Evolutionary conservation across 176 grass and related monocot species (phyloP).

Genomic region (Zoysia pacifica): DNA sequence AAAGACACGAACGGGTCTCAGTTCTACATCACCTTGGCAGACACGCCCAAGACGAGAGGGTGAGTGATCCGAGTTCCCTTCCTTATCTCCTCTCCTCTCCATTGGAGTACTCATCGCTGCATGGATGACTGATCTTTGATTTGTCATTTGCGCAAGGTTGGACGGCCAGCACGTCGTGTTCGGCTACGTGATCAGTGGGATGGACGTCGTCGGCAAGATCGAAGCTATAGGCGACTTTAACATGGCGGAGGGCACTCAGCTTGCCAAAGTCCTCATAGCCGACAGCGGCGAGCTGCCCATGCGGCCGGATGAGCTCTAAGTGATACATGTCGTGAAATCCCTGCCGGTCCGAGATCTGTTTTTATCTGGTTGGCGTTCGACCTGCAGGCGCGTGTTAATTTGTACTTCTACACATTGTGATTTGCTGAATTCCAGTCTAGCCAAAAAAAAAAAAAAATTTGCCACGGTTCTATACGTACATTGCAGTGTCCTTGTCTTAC

Average conservation of each 20-base stretch:
- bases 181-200: constrained; percentile 65
- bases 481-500: too few relatives aligned
- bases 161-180: constrained; percentile 70
- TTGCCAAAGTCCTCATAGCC: constrained; percentile 57
- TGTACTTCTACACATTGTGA: neutral
- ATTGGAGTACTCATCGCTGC: too few relatives aligned
- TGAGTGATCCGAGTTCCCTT: neutral
- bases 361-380: neutral
- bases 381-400: neutral
- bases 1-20: constrained; percentile 60
- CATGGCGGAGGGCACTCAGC: constrained; percentile 21
- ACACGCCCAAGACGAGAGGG: constrained; percentile 39
- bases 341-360: neutral
- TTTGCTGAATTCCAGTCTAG: too few relatives aligned
- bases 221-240: constrained; percentile 56
- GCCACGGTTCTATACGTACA: too few relatives aligned
- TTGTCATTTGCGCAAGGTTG: constrained; percentile 33
- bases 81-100: too few relatives aligned
- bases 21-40: constrained; percentile 67
- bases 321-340: neutral
- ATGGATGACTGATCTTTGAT: neutral
- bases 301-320: neutral
- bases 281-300: constrained; percentile 63
- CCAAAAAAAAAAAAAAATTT: too few relatives aligned
- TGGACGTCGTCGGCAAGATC: constrained; percentile 70